Conservation (phyloP, 2,329 filamentous ascomycete species). For the Atkinsonella texensis region DNA sequence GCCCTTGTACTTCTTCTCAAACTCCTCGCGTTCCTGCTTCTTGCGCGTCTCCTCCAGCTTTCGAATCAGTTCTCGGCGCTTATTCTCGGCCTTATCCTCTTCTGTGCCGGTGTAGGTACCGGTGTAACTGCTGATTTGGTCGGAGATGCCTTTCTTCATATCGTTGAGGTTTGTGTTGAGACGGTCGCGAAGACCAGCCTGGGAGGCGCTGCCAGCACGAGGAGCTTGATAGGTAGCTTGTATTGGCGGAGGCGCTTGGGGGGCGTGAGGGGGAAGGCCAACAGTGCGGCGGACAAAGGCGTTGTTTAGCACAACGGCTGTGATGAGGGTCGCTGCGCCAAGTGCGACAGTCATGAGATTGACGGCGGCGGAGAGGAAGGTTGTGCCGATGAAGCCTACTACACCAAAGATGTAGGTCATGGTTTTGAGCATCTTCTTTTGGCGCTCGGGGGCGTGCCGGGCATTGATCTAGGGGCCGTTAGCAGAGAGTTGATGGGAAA, state of each 20-base stretch:
- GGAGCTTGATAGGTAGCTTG: slow-evolving; percentile 24
- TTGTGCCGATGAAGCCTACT: slow-evolving; percentile 31
- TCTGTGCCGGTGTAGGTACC: slow-evolving; percentile 21
- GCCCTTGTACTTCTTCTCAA: slow-evolving; percentile 29
- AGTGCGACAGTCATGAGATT: slow-evolving; percentile 36
- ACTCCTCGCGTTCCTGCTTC: slow-evolving; percentile 25
- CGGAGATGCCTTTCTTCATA: slow-evolving; percentile 25
- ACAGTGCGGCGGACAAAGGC: slow-evolving; percentile 24
- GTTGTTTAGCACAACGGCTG: slow-evolving; percentile 26
- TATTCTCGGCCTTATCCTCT: slow-evolving; percentile 22
- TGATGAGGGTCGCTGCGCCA: slow-evolving; percentile 24
- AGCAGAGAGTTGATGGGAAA: neutral
- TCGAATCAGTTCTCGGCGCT: slow-evolving; percentile 21
- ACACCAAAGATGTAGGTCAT: slow-evolving; percentile 32
- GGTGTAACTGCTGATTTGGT: slow-evolving; percentile 22
- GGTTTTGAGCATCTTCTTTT: slow-evolving; percentile 26
- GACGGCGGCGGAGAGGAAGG: slow-evolving; percentile 34
- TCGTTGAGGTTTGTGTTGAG: slow-evolving; percentile 22
- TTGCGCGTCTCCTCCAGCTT: slow-evolving; percentile 24
- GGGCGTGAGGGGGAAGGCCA: slow-evolving; percentile 24
- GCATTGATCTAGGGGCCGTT: slow-evolving; percentile 20
- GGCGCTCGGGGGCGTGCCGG: slow-evolving; percentile 20
- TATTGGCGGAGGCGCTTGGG: slow-evolving; percentile 7
- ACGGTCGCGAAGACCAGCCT: slow-evolving; percentile 17
- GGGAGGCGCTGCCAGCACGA: slow-evolving; percentile 12